phyloP scores from a whole-genome alignment of 805 yeast species.

The Cyberlindnera mrakii region DNA sequence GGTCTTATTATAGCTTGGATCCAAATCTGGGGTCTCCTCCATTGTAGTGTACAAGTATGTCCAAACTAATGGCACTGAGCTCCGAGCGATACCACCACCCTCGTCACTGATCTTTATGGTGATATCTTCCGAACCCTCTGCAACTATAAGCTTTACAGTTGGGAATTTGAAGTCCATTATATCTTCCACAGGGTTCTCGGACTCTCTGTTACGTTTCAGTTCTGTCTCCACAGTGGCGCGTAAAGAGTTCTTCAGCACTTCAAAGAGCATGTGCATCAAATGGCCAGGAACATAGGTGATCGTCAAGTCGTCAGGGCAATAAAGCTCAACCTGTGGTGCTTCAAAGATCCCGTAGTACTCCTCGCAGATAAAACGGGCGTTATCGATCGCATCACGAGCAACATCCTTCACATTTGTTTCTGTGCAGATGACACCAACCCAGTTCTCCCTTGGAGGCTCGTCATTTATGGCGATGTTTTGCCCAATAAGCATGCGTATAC shows the following conservation, averaged over 20 bases:
- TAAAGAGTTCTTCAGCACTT: constrained; percentile 78
- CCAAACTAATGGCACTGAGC: constrained; percentile 83
- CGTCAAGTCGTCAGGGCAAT: constrained; percentile 57
- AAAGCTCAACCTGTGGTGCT: constrained; percentile 76
- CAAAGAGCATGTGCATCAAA: constrained; percentile 85
- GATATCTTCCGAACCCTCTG: constrained; percentile 86
- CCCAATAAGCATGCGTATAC: constrained; percentile 91
- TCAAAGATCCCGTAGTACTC: constrained; percentile 84
- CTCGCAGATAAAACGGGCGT: constrained; percentile 85
- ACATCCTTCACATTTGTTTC: constrained; percentile 78
- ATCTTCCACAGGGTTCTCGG: constrained; percentile 20
- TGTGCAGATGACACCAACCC: constrained; percentile 85
- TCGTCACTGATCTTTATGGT: constrained; percentile 88
- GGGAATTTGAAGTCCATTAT: constrained; percentile 70
- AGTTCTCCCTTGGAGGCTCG: constrained; percentile 58
- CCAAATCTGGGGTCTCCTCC: constrained; percentile 55
- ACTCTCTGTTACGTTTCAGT: constrained; percentile 44
- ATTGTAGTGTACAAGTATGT: constrained; percentile 89
- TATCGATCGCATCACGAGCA: constrained; percentile 83
- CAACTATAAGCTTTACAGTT: constrained; percentile 78
- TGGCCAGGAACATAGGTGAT: constrained; percentile 95
- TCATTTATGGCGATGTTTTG: constrained; percentile 82
- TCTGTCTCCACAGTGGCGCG: constrained; percentile 86
- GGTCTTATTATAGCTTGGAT: constrained; percentile 37
- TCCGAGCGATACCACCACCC: constrained; percentile 89